Conservation (phyloP, 2,329 filamentous ascomycete species). For the Mollisiaceae sp. region DNA sequence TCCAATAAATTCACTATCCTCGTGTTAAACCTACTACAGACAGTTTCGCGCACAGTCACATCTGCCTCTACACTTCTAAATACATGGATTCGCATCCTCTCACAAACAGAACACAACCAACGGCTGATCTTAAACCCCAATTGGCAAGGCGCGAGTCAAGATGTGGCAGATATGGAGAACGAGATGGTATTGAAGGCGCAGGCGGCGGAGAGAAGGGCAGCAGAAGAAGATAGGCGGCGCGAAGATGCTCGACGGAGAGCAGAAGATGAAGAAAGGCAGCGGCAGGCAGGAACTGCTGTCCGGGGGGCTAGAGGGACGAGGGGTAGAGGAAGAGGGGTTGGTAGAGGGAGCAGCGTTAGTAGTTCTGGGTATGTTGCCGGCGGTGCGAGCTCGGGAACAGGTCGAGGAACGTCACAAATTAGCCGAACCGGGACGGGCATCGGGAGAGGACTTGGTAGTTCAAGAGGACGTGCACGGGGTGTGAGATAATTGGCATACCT, state of each 20-base stretch:
- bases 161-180: conserved; percentile 84
- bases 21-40: conserved; percentile 53
- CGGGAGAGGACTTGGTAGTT: conserved; percentile 53
- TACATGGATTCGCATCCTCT: conserved; percentile 94
- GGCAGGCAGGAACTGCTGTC: conserved; percentile 47
- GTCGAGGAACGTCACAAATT: conserved; percentile 39
- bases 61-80: conserved; percentile 90
- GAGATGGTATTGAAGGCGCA: conserved; percentile 76
- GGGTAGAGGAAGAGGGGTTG: conserved; percentile 37
- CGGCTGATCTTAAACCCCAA: conserved; percentile 84
- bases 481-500: conserved; percentile 42
- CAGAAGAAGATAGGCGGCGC: conserved; percentile 78
- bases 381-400: conserved; percentile 22
- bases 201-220: conserved; percentile 75
- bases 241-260: conserved; percentile 70
- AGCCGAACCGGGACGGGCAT: conserved; percentile 50
- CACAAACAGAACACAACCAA: conserved; percentile 97
- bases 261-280: conserved; percentile 61
- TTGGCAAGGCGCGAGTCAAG: conserved; percentile 89
- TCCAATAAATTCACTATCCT: neutral
- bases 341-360: conserved; percentile 28
- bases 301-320: conserved; percentile 42
- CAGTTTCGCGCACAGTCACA: conserved; percentile 81
- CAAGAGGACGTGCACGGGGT: conserved; percentile 59
- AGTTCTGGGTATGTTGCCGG: conserved; percentile 35